These are phyloP conservation scores for Auriculariales sp. DNA, from an alignment of 768 basidiomycete species.

Conservation along the genomic window DNA sequence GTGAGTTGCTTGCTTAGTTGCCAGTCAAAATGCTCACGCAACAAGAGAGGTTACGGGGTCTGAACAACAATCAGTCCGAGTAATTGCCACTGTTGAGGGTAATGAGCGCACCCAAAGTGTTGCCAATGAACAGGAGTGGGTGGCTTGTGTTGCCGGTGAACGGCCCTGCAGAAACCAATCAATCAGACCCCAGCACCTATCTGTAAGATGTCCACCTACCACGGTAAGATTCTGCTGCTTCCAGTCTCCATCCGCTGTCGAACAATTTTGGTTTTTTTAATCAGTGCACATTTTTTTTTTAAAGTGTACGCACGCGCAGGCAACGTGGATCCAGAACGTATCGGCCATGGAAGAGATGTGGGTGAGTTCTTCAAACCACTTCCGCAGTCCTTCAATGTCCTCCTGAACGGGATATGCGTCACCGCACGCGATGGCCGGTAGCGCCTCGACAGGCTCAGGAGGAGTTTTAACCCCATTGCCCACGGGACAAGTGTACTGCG, in stretches of 20 bases:
- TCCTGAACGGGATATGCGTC: conserved; percentile 6
- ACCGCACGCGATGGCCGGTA: conserved; percentile 8
- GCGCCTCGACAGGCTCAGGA: background rate
- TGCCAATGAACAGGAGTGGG: conserved; percentile 25
- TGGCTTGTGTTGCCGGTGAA: conserved; percentile 24
- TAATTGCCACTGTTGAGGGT: background rate
- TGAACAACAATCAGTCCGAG: background rate
- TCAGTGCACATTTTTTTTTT: background rate
- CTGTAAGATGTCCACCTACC: conserved; percentile 9
- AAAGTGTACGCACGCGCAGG: background rate
- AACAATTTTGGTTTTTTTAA: too few species aligned
- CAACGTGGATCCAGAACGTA: conserved; percentile 3
- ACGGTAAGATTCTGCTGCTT: background rate
- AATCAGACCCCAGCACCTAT: too few species aligned
- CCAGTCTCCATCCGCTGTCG: conserved; percentile 2
- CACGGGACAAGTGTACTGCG: background rate
- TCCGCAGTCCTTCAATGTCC: conserved; percentile 5
- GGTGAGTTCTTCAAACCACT: conserved; percentile 3
- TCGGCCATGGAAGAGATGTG: conserved; percentile 11
- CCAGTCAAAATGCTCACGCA: background rate
- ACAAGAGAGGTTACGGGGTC: background rate
- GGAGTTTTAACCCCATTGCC: too few species aligned
- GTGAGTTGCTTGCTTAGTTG: background rate
- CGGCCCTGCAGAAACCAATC: conserved; percentile 16
- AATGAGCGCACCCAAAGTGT: conserved; percentile 17